phyloP scores from a whole-genome alignment of 176 grass and related monocot genomes.

The Oryza punctata region DNA sequence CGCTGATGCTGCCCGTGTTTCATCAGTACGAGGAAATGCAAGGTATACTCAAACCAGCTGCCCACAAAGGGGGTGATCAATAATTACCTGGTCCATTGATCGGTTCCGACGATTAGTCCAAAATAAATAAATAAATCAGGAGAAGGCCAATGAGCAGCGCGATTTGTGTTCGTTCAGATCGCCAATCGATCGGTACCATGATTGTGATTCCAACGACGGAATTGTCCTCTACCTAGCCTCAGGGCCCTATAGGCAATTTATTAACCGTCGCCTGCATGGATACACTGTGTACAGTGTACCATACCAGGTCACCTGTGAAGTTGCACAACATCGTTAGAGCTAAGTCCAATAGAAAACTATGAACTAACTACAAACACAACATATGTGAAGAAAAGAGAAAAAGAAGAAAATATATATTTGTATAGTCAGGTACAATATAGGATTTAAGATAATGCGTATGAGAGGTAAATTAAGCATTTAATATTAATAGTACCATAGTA shows the following conservation, averaged over 20 bases:
- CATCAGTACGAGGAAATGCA: conserved; percentile 1
- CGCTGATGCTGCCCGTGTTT: not conserved
- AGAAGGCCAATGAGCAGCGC: not conserved
- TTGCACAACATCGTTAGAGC: not conserved
- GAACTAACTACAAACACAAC: too few species aligned
- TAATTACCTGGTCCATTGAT: not conserved
- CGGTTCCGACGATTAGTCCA: not conserved
- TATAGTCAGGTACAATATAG: too few species aligned
- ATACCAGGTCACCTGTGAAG: not conserved
- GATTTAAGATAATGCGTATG: too few species aligned
- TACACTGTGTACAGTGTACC: not conserved
- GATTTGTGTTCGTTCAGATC: not conserved
- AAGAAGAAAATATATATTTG: too few species aligned
- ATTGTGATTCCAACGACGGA: not conserved
- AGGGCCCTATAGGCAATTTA: not conserved
- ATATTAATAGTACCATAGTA: too few species aligned
- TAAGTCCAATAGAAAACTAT: too few species aligned
- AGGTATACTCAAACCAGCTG: not conserved
- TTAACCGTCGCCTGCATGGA: not conserved
- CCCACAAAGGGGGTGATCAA: not conserved
- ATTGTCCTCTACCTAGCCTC: not conserved
- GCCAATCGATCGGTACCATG: not conserved
- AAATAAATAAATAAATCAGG: not conserved
- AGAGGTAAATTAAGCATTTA: too few species aligned
- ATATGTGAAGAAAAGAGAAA: too few species aligned